Base-by-base conservation (phyloP, 2,329 filamentous ascomycete species). In the Ciborinia camelliae region DNA sequence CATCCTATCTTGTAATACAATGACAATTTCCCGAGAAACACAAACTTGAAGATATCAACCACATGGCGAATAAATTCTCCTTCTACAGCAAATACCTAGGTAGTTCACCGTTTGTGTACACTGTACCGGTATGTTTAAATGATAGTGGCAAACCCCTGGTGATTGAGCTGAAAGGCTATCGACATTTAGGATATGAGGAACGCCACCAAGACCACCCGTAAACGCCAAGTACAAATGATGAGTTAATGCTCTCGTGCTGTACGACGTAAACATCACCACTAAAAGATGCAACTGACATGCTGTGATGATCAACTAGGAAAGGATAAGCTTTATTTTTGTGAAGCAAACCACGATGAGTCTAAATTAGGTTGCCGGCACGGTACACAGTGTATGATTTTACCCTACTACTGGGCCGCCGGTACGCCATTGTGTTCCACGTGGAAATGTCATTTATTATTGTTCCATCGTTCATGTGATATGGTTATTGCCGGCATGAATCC, bases 401-500 rank as follows among this genome's bases (percentile, higher is more conserved):
- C 50, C 30, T 52, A 35, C 28, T 45, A 20, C 39, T 58, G 54
- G 54, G 28, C 28, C 14, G 9, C 39, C 41, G 54, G 55, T 37
- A 47, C 55, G 41, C 55, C 32, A 57, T 57, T 32, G 39, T 14
- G 32, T 57, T 45, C 54, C 55, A 58, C 41, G 41, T 58, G 55
- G 55, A 26, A 23, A 35, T 18, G n/a, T 14, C 26, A 30, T 43
- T 37, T n/a, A 30, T 54, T 18, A 54, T 54, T 26, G 52, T 54
- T 54, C 52, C 23, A 54, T 39, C 14, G 32, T 54, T 20, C 32
- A 39, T 7, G 2, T 37, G 14, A 8, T 14, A 39, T 14, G 37
- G 37, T 39, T 39, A 10, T 39, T 39, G 15, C 14, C 48, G 48
- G 48, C 7, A 32, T 28, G 20, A 3, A 52, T 52, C 28, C 18